These are phyloP conservation scores for Hyphodiscus hymeniophilus DNA, from an alignment of 495 filamentous ascomycete species.

Conservation along the genomic window DNA sequence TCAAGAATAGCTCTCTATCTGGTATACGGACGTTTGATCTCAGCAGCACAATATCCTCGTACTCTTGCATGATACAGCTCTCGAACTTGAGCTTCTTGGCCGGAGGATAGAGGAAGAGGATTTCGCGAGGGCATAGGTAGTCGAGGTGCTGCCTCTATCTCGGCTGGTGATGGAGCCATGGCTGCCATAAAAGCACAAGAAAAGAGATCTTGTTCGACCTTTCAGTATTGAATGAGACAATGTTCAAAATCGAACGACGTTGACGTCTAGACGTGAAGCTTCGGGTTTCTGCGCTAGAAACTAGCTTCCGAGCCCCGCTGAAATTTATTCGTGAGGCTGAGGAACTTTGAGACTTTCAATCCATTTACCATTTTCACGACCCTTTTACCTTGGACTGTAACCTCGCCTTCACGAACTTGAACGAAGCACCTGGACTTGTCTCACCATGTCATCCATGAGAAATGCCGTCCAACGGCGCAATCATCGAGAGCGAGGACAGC, in stretches of 20 bases:
- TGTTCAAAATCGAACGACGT: background rate
- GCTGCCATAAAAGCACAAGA: slow-evolving; percentile 13
- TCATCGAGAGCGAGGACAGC: slow-evolving; percentile 85
- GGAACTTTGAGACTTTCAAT: background rate
- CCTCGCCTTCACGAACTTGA: no score
- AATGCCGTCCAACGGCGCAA: slow-evolving; percentile 65
- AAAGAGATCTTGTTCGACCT: background rate
- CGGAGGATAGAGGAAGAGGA: slow-evolving; percentile 83
- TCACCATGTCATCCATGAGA: slow-evolving; percentile 70
- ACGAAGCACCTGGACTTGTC: no score
- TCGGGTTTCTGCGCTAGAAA: no score
- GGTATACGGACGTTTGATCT: slow-evolving; percentile 54
- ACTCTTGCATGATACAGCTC: slow-evolving; percentile 87
- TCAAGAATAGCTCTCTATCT: background rate
- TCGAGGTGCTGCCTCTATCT: slow-evolving; percentile 20
- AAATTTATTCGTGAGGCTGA: background rate
- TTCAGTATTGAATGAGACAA: background rate
- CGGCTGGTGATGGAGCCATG: slow-evolving; percentile 16
- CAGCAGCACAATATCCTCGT: slow-evolving; percentile 63
- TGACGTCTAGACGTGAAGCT: background rate
- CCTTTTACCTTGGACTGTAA: no score
- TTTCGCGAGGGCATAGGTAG: slow-evolving; percentile 62
- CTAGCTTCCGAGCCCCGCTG: background rate
- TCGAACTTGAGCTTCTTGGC: slow-evolving; percentile 85
- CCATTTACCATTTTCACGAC: background rate